Conservation (phyloP, 2,329 filamentous ascomycete species). For the Phyllosticta citriasiana region DNA sequence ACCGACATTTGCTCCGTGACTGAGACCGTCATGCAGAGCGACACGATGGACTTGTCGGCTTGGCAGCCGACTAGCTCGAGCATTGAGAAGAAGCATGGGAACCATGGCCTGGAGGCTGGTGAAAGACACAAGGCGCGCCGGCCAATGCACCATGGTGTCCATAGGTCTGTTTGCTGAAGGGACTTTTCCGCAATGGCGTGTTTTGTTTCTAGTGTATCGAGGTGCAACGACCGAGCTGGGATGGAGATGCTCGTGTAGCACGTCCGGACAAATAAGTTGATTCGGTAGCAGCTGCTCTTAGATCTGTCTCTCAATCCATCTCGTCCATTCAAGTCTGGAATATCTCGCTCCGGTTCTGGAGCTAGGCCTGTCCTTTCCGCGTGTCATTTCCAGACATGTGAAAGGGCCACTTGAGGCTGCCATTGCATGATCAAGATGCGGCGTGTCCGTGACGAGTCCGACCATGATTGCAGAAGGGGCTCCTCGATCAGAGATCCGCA, state of each 20-base stretch:
- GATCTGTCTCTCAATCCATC: background rate
- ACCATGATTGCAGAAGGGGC: too few relatives aligned
- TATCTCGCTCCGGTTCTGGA: too few relatives aligned
- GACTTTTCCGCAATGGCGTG: background rate
- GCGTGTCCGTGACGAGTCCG: too few relatives aligned
- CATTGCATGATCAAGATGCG: too few relatives aligned
- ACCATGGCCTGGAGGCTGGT: slow-evolving; percentile 20
- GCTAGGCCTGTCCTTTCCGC: too few relatives aligned
- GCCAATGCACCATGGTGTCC: slow-evolving; percentile 34
- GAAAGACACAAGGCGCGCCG: slow-evolving; percentile 29
- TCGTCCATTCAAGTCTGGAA: too few relatives aligned
- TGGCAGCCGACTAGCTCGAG: slow-evolving; percentile 27
- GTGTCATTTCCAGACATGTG: too few relatives aligned
- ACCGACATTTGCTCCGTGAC: slow-evolving; percentile 52
- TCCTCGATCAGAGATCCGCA: background rate
- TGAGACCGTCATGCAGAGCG: slow-evolving; percentile 48
- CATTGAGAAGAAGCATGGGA: slow-evolving; percentile 28
- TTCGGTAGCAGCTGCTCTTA: background rate
- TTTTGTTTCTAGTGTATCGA: background rate
- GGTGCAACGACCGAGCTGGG: background rate
- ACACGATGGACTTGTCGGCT: slow-evolving; percentile 41
- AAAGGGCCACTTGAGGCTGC: too few relatives aligned
- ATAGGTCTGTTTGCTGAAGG: slow-evolving; percentile 33
- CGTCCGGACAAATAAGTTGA: background rate
- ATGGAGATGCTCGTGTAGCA: background rate